These are phyloP conservation scores for Babesia caballi DNA, from an alignment of 169 alveolate genomes.

Conservation along the genomic window DNA sequence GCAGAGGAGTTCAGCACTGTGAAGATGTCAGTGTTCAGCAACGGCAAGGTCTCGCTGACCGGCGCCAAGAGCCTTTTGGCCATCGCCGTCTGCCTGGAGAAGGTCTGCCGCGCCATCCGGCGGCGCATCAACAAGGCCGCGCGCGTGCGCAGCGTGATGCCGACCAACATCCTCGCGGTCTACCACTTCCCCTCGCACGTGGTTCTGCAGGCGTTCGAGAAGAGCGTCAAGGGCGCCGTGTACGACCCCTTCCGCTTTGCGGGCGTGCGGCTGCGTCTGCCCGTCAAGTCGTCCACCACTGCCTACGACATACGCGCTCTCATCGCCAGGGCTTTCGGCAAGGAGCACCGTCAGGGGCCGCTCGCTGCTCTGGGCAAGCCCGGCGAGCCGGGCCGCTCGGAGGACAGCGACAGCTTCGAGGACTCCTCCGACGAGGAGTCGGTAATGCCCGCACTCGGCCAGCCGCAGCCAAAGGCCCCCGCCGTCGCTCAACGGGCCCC, in stretches of 20 bases:
- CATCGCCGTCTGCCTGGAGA: conserved; percentile 70
- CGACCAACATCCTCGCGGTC: conserved; percentile 73
- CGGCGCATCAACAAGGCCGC: conserved; percentile 64
- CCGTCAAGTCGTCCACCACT: conserved; percentile 5
- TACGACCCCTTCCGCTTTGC: conserved; percentile 64
- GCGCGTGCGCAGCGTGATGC: conserved; percentile 33
- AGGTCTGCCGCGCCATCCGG: conserved; percentile 69
- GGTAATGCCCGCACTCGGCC: background rate
- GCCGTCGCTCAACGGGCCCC: background rate
- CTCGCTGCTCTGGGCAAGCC: background rate
- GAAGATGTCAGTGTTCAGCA: conserved; percentile 73
- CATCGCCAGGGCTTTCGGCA: background rate
- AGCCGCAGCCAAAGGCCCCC: background rate
- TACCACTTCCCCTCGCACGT: conserved; percentile 62
- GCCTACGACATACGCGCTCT: conserved; percentile 3
- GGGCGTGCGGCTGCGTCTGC: conserved; percentile 51
- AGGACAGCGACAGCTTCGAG: conserved; percentile 14
- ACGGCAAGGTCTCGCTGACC: conserved; percentile 73
- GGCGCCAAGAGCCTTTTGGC: conserved; percentile 72
- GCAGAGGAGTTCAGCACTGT: conserved; percentile 53
- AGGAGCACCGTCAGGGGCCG: background rate
- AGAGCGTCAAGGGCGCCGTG: conserved; percentile 45
- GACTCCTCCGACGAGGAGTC: background rate
- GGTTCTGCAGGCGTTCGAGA: conserved; percentile 66
- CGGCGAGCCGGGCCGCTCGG: background rate